A percentile compares a stretch with the other conserved stretches of the same genome.
phyloP scores from a whole-genome alignment of 2,329 filamentous ascomycete genomes.

The Clarireedia homoeocarpa region DNA sequence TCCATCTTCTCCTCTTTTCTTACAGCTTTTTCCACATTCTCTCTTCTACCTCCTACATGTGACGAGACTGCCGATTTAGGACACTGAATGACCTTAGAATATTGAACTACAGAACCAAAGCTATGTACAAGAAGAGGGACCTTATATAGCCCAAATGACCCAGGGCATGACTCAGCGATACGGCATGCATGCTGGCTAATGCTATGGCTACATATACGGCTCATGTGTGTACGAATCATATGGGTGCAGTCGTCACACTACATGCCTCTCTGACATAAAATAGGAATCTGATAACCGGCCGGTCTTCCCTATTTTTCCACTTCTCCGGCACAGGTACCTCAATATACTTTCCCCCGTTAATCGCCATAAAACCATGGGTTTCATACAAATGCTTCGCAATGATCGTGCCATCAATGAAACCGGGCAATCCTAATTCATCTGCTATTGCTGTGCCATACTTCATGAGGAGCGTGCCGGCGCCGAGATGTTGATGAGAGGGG shows the following conservation, averaged over 20 bases:
- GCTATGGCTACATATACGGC: no score
- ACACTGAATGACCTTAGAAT: no score
- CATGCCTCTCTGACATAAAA: constrained; percentile 11
- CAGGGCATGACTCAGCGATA: no score
- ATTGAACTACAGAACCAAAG: no score
- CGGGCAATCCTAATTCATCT: constrained; percentile 8
- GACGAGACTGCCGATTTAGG: no score
- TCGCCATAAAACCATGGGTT: constrained; percentile 13
- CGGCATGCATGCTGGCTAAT: no score
- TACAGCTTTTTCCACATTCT: not conserved
- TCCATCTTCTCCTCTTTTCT: not conserved
- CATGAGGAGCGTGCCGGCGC: constrained; percentile 31
- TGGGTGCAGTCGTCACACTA: no score
- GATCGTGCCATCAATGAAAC: constrained; percentile 10
- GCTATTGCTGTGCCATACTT: constrained; percentile 32
- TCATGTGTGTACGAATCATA: no score
- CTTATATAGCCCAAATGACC: no score
- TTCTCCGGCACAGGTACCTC: constrained; percentile 12
- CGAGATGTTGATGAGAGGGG: constrained; percentile 31
- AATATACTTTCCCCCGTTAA: constrained; percentile 6
- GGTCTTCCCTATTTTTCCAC: constrained; percentile 10
- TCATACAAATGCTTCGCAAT: constrained; percentile 16
- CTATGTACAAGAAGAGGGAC: no score
- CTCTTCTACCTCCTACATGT: no score
- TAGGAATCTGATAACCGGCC: constrained; percentile 11